These are phyloP conservation scores for Phylloporus sp. DNA, from an alignment of 768 basidiomycete species.

Conservation along the genomic window DNA sequence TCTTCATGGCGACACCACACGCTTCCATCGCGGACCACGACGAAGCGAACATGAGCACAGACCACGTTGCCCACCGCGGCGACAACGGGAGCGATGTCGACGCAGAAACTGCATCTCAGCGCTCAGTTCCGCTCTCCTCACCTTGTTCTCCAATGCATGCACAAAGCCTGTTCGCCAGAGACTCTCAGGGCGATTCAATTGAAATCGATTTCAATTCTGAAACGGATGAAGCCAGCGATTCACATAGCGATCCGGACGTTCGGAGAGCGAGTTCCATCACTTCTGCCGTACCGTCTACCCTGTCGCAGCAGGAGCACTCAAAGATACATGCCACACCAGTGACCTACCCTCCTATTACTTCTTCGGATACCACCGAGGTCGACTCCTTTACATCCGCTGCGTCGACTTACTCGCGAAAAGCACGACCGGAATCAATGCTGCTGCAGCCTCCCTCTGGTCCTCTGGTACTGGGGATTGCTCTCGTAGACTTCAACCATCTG, in stretches of 20 bases:
- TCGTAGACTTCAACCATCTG: constrained; percentile 95
- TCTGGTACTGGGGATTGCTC: constrained; percentile 78
- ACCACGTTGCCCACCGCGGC: constrained; percentile 5
- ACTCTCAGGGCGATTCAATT: constrained; percentile 44
- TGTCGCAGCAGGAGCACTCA: constrained; percentile 33
- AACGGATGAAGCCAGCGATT: constrained; percentile 50
- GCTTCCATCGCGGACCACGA: constrained; percentile 3
- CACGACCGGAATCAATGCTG: constrained; percentile 75
- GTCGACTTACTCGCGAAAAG: constrained; percentile 56
- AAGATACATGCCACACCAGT: constrained; percentile 34
- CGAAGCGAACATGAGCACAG: neutral
- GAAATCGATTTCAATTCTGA: constrained; percentile 55
- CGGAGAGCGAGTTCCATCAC: constrained; percentile 48
- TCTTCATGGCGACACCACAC: constrained; percentile 11
- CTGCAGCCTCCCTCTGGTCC: constrained; percentile 53
- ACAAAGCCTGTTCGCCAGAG: constrained; percentile 36
- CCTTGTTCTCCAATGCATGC: constrained; percentile 39
- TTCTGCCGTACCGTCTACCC: constrained; percentile 45
- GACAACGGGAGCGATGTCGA: constrained; percentile 51
- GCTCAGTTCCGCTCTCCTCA: constrained; percentile 72
- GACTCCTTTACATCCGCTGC: constrained; percentile 61
- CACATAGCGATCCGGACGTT: constrained; percentile 32
- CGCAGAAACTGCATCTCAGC: constrained; percentile 75
- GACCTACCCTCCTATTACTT: constrained; percentile 60
- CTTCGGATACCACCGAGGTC: constrained; percentile 43